These are phyloP conservation scores for Lycium ferocissimum DNA, from an alignment of 257 asterid genomes.

Conservation along the genomic window DNA sequence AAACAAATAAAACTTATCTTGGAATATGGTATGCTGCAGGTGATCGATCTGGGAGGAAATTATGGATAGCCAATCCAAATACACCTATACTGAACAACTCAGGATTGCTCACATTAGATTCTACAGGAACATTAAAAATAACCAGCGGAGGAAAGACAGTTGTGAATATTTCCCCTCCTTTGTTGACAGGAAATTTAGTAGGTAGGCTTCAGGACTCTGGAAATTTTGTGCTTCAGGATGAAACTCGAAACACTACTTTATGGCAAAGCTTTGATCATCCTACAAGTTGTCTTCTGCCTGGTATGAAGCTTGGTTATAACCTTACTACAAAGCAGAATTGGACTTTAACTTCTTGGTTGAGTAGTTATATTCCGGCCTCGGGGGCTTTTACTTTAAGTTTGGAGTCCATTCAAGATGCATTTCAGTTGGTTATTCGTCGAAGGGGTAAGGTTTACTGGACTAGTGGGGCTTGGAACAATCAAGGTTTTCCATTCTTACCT, in stretches of 20 bases:
- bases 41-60: neutral
- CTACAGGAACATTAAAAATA: neutral
- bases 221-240: neutral
- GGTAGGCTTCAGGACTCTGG: neutral
- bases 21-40: neutral
- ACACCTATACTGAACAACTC: neutral
- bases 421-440: constrained; percentile 10
- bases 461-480: neutral
- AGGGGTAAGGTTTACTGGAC: neutral
- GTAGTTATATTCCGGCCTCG: constrained; percentile 30
- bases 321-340: constrained; percentile 43
- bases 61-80: neutral
- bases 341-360: constrained; percentile 60
- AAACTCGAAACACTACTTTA: neutral
- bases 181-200: neutral
- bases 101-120: neutral
- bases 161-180: neutral
- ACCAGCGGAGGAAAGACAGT: neutral
- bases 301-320: constrained; percentile 56
- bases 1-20: neutral
- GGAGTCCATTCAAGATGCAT: constrained; percentile 21
- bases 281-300: constrained; percentile 56
- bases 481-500: neutral
- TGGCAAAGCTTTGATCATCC: constrained; percentile 60
- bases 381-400: constrained; percentile 22